Percentiles rank a stretch among this genome's conserved stretches.
phyloP scores from a whole-genome alignment of 2,329 filamentous ascomycete genomes.

The Fusarium proliferatum region DNA sequence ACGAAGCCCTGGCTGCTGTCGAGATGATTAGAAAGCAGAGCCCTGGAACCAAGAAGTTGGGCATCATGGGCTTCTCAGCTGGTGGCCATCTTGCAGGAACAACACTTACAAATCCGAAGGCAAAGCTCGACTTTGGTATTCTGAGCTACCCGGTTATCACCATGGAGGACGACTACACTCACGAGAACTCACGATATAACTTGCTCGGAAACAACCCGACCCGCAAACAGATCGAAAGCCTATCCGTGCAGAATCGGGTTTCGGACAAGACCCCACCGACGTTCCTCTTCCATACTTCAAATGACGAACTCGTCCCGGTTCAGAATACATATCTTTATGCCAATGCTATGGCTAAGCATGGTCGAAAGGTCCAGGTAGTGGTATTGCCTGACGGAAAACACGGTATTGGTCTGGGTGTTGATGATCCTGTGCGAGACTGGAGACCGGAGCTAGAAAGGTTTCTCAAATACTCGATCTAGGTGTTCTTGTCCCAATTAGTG shows the following conservation, averaged over 20 bases:
- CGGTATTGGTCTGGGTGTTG: slow-evolving; percentile 19
- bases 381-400: slow-evolving; percentile 26
- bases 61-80: slow-evolving; percentile 34
- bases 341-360: slow-evolving; percentile 25
- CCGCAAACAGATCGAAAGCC: slow-evolving; percentile 7
- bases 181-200: slow-evolving; percentile 27
- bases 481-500: not conserved
- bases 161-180: slow-evolving; percentile 24
- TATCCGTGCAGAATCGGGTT: slow-evolving; percentile 28
- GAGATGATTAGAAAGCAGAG: slow-evolving; percentile 20
- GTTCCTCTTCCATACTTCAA: slow-evolving; percentile 31
- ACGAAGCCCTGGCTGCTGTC: slow-evolving; percentile 26
- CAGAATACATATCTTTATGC: slow-evolving; percentile 26
- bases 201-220: slow-evolving; percentile 17
- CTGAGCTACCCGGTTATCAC: slow-evolving; percentile 29
- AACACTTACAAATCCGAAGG: slow-evolving; percentile 22
- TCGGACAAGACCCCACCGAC: slow-evolving; percentile 19
- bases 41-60: slow-evolving; percentile 6
- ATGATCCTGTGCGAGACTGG: slow-evolving; percentile 28
- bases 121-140: slow-evolving; percentile 33
- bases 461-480: slow-evolving; percentile 31
- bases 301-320: slow-evolving; percentile 27
- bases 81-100: slow-evolving; percentile 31
- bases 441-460: slow-evolving; percentile 29
- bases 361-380: slow-evolving; percentile 5